phyloP scores from a whole-genome alignment of 257 asterid species.

The Handroanthus guayacan region DNA sequence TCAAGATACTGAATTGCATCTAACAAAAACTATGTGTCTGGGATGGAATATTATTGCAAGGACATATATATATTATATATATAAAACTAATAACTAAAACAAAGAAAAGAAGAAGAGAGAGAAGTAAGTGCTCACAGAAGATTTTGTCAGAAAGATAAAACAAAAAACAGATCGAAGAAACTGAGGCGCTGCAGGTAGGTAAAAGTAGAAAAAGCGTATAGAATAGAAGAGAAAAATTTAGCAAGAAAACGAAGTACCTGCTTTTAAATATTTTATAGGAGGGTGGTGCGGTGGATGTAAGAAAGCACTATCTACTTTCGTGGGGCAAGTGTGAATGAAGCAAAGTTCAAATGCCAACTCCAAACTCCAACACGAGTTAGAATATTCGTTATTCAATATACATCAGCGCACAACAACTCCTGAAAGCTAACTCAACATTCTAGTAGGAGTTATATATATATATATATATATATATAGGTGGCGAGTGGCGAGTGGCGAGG shows the following conservation, averaged over 20 bases:
- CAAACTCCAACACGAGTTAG: neutral
- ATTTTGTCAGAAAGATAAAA: neutral
- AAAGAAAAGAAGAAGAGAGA: neutral
- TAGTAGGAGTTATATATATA: neutral
- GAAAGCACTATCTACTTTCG: neutral
- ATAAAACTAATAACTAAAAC: too few species aligned
- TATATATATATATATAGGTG: neutral
- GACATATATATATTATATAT: too few species aligned
- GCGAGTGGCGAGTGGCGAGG: neutral
- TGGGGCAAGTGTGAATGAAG: neutral
- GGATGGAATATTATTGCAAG: too few species aligned
- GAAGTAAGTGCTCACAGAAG: neutral
- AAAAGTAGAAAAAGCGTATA: neutral
- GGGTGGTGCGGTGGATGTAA: neutral
- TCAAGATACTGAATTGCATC: too few species aligned
- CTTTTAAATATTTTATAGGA: neutral
- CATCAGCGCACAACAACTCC: neutral
- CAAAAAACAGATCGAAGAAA: neutral
- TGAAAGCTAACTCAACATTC: neutral
- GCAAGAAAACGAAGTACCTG: neutral
- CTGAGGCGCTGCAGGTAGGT: neutral
- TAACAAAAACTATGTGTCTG: too few species aligned
- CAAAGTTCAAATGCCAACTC: neutral
- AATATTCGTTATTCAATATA: too few species aligned
- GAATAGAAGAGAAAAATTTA: neutral